Evolutionary conservation across 805 yeast genomes (phyloP).

Genomic region (Saturnispora bothae): DNA sequence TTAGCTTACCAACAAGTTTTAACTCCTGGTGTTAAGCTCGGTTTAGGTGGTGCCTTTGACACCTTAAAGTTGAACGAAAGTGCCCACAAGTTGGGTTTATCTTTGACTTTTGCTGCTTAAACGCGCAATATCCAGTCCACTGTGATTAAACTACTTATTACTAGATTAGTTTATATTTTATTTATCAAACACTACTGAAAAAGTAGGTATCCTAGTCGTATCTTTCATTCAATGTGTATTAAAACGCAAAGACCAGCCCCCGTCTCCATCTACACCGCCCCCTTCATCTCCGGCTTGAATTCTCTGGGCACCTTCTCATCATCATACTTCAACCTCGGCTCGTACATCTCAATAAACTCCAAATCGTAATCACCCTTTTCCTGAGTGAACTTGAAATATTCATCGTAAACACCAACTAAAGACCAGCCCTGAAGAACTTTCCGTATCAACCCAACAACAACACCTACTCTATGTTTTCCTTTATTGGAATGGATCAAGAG

Average conservation of each 20-base stretch:
- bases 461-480: slow-evolving; percentile 96
- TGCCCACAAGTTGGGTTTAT: slow-evolving; percentile 95
- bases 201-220: background rate
- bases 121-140: too few relatives aligned
- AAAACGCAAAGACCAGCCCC: too few relatives aligned
- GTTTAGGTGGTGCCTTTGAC: slow-evolving; percentile 95
- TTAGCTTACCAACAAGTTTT: slow-evolving; percentile 88
- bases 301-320: slow-evolving; percentile 46
- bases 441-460: slow-evolving; percentile 83
- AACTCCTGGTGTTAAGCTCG: slow-evolving; percentile 93
- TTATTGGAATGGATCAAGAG: slow-evolving; percentile 85
- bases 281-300: too few relatives aligned
- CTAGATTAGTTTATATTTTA: background rate
- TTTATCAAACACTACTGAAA: background rate
- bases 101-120: slow-evolving; percentile 87
- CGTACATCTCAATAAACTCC: slow-evolving; percentile 80
- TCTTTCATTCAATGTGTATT: too few relatives aligned
- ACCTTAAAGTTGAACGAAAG: slow-evolving; percentile 92
- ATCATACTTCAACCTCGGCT: slow-evolving; percentile 45
- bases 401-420: slow-evolving; percentile 85
- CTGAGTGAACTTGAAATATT: slow-evolving; percentile 83
- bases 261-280: too few relatives aligned
- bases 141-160: background rate
- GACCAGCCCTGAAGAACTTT: slow-evolving; percentile 89
- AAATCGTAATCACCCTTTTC: slow-evolving; percentile 91